phyloP scores from a whole-genome alignment of 768 basidiomycete species.

The Xerocomellus dryophilus region DNA sequence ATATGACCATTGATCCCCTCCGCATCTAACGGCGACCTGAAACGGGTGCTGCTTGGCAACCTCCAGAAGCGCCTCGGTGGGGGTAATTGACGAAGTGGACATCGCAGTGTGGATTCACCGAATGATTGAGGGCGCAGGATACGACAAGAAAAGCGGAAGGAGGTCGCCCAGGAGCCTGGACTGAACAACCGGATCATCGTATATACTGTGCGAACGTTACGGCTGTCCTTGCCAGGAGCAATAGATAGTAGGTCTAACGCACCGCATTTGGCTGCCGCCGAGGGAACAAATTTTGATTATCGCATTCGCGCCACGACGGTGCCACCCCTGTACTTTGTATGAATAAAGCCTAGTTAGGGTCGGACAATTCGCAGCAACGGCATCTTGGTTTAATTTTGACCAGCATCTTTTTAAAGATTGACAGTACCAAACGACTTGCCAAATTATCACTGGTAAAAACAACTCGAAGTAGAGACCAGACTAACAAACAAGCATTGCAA shows the following conservation, averaged over 20 bases:
- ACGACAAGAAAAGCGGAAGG: neutral
- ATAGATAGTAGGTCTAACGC: neutral
- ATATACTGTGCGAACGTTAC: conserved; percentile 16
- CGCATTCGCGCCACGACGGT: too few relatives aligned
- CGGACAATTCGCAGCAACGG: too few relatives aligned
- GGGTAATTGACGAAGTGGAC: conserved; percentile 21
- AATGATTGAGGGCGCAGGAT: neutral
- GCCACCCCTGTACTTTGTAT: too few relatives aligned
- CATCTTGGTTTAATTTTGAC: too few relatives aligned
- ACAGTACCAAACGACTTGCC: too few relatives aligned
- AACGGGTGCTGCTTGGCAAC: conserved; percentile 31
- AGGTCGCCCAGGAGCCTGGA: conserved; percentile 10
- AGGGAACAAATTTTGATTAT: too few relatives aligned
- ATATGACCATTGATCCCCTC: conserved; percentile 27
- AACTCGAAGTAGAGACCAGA: too few relatives aligned
- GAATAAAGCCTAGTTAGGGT: too few relatives aligned
- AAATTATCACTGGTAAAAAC: too few relatives aligned
- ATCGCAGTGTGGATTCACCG: conserved; percentile 8
- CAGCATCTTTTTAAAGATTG: too few relatives aligned
- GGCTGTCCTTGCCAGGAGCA: neutral
- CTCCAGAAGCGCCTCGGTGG: conserved; percentile 31
- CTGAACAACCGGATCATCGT: neutral
- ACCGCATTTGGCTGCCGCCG: too few relatives aligned
- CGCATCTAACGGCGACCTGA: conserved; percentile 9
- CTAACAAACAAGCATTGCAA: too few relatives aligned